phyloP scores from a whole-genome alignment of 495 filamentous ascomycete species.

The Cercophora sp. region DNA sequence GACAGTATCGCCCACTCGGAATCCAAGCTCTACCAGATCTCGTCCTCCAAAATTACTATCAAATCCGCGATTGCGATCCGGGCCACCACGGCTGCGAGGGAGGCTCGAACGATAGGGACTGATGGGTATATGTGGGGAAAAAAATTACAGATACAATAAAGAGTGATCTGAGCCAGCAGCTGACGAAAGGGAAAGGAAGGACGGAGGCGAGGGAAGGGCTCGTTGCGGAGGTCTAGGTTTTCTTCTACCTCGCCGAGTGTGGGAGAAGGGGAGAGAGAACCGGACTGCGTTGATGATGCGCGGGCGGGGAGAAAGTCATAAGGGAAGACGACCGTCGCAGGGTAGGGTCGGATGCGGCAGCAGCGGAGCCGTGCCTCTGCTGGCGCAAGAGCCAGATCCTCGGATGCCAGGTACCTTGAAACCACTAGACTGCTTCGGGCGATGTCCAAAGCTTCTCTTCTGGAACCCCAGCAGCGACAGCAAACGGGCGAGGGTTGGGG shows the following conservation, averaged over 20 bases:
- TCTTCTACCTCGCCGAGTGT: slow-evolving; percentile 30
- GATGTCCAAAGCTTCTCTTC: slow-evolving; percentile 17
- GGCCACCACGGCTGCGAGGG: background rate
- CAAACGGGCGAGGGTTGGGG: background rate
- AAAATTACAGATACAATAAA: slow-evolving; percentile 39
- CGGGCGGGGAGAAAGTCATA: slow-evolving; percentile 47
- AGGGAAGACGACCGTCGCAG: slow-evolving; percentile 18
- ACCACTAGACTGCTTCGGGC: slow-evolving; percentile 30
- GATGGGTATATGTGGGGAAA: background rate
- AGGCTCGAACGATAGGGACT: slow-evolving; percentile 8
- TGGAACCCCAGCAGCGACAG: background rate
- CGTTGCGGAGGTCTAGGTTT: slow-evolving; percentile 26
- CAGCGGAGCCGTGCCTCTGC: slow-evolving; percentile 17
- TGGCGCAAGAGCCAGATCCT: slow-evolving; percentile 8
- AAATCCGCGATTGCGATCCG: slow-evolving; percentile 13
- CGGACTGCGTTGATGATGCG: slow-evolving; percentile 22
- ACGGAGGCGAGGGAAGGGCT: slow-evolving; percentile 39
- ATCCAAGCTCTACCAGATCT: slow-evolving; percentile 11
- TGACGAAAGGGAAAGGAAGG: slow-evolving; percentile 39
- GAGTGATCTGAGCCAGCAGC: slow-evolving; percentile 59
- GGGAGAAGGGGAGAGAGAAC: slow-evolving; percentile 20
- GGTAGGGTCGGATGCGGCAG: slow-evolving; percentile 6
- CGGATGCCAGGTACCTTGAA: slow-evolving; percentile 36
- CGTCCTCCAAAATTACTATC: slow-evolving; percentile 14
- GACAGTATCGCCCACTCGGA: slow-evolving; percentile 12